phyloP scores from a whole-genome alignment of 805 yeast genomes.

The Barnettozyma populi region DNA sequence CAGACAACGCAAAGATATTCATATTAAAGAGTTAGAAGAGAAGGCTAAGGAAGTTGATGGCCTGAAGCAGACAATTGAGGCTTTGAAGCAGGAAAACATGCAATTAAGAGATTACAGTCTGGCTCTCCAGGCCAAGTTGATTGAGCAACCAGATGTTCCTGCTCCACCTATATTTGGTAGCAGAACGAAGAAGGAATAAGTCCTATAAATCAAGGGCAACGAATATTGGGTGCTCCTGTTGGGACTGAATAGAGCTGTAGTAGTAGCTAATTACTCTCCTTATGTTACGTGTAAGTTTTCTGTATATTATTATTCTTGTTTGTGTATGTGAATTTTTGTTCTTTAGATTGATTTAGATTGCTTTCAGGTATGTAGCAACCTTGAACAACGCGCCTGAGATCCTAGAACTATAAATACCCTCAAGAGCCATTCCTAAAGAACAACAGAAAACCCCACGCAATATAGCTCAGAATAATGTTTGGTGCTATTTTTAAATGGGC shows the following conservation, averaged over 20 bases:
- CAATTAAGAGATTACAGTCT: conserved; percentile 69
- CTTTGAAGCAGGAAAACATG: conserved; percentile 62
- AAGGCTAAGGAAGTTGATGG: conserved; percentile 59
- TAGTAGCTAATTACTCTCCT: neutral
- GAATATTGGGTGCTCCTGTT: neutral
- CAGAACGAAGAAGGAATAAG: conserved; percentile 11
- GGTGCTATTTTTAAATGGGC: conserved; percentile 15
- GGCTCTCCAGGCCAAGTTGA: conserved; percentile 61
- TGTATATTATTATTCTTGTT: neutral
- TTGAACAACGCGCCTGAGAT: no score
- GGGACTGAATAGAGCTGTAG: neutral
- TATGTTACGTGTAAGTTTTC: neutral
- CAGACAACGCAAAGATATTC: conserved; percentile 75
- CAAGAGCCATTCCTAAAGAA: no score
- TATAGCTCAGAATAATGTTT: conserved; percentile 9
- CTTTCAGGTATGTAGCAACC: neutral
- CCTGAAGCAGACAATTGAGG: conserved; percentile 60
- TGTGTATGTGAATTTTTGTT: neutral
- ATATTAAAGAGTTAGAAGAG: conserved; percentile 72
- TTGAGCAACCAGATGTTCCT: conserved; percentile 43
- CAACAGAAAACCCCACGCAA: neutral
- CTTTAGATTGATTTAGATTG: neutral
- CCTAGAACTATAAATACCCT: no score
- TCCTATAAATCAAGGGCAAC: neutral
- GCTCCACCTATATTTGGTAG: conserved; percentile 30